phyloP scores from a whole-genome alignment of 345 rosid genomes.

The Euphorbia peplus region DNA sequence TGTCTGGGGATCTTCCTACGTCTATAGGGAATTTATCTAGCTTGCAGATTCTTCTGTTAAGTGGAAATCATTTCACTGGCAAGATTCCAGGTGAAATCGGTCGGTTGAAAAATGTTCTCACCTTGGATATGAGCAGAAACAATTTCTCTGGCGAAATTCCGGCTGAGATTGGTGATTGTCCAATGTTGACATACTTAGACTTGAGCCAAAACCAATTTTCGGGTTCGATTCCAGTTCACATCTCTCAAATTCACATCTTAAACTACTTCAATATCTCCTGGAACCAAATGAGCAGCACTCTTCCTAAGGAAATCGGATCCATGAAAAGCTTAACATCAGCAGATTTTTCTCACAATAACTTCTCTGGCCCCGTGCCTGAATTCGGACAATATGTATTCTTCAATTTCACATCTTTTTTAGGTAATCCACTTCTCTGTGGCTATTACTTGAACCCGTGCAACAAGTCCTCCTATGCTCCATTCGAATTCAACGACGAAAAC shows the following conservation, averaged over 20 bases:
- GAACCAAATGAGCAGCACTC: conserved; percentile 47
- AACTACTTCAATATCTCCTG: conserved; percentile 60
- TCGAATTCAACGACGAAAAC: conserved; percentile 5
- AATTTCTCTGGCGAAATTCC: conserved; percentile 48
- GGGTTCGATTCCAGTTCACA: conserved; percentile 49
- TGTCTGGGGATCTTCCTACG: conserved; percentile 48
- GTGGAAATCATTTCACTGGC: conserved; percentile 56
- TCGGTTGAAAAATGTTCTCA: conserved; percentile 39
- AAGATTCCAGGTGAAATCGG: conserved; percentile 47
- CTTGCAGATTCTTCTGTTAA: conserved; percentile 45
- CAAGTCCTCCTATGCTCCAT: conserved; percentile 20
- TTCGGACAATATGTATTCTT: conserved; percentile 53
- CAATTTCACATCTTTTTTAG: conserved; percentile 55
- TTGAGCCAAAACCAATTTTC: conserved; percentile 67
- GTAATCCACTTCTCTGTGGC: conserved; percentile 60
- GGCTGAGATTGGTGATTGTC: conserved; percentile 46
- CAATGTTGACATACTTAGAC: conserved; percentile 54
- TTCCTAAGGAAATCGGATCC: conserved; percentile 46
- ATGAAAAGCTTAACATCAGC: conserved; percentile 59
- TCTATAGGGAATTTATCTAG: conserved; percentile 54
- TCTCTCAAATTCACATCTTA: conserved; percentile 43
- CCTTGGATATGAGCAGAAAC: conserved; percentile 55
- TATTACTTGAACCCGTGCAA: conserved; percentile 43
- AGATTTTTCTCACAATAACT: conserved; percentile 64
- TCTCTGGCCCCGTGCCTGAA: conserved; percentile 59